A percentile compares a stretch with the other conserved stretches of the same genome.
phyloP scores from a whole-genome alignment of 1,139 yeast genomes.

The Candida freyschussii region DNA sequence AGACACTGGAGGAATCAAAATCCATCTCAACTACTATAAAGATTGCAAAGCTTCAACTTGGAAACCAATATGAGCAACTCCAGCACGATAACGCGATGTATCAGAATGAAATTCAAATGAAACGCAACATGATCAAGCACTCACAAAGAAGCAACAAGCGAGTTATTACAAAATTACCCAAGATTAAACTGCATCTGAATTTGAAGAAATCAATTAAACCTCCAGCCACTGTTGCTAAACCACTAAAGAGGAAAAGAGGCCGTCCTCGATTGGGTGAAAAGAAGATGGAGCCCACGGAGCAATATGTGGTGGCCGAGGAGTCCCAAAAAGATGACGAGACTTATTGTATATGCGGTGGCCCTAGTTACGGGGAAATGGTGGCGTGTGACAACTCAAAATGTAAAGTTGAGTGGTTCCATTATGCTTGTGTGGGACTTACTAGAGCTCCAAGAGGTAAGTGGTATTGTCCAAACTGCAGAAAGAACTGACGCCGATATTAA shows the following conservation, averaged over 20 bases:
- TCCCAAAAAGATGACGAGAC: slow-evolving; percentile 36
- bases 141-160: slow-evolving; percentile 20
- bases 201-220: no score
- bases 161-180: slow-evolving; percentile 6
- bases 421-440: slow-evolving; percentile 65
- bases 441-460: slow-evolving; percentile 68
- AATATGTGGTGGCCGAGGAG: slow-evolving; percentile 2
- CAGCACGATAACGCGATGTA: slow-evolving; percentile 22
- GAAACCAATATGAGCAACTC: slow-evolving; percentile 20
- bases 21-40: slow-evolving; percentile 21
- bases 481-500: slow-evolving; percentile 13
- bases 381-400: slow-evolving; percentile 75
- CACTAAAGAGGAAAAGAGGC: slow-evolving; percentile 6
- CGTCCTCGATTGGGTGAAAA: slow-evolving; percentile 6
- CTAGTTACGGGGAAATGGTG: slow-evolving; percentile 72
- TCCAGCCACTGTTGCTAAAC: not conserved
- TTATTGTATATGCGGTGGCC: slow-evolving; percentile 66
- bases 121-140: slow-evolving; percentile 11
- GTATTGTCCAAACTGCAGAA: slow-evolving; percentile 64
- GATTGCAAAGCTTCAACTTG: slow-evolving; percentile 20
- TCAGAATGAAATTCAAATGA: slow-evolving; percentile 20
- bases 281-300: not conserved
- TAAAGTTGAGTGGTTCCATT: slow-evolving; percentile 72
- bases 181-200: slow-evolving; percentile 1
- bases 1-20: slow-evolving; percentile 20